phyloP scores from a whole-genome alignment of 1,284 basidiomycete genomes.

The Sparassis latifolia region DNA sequence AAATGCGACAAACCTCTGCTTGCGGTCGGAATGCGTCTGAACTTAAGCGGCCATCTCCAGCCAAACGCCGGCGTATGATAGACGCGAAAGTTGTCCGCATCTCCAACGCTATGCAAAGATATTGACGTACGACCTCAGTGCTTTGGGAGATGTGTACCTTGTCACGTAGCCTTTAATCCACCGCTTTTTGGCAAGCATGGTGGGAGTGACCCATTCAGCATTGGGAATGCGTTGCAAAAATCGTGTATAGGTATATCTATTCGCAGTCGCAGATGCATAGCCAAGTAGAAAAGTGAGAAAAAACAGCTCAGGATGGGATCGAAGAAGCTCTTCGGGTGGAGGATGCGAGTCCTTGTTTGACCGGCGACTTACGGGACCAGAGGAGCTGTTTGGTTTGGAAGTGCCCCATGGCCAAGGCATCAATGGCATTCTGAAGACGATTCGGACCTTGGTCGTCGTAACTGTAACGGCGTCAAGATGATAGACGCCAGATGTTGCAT shows the following conservation, averaged over 20 bases:
- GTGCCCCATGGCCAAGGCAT: no score
- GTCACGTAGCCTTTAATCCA: constrained; percentile 75
- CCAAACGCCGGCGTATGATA: constrained; percentile 80
- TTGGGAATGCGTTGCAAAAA: constrained; percentile 55
- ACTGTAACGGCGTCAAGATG: no score
- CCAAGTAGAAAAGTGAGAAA: no score
- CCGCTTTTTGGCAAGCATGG: constrained; percentile 44
- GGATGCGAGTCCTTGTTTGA: no score
- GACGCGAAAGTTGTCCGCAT: constrained; percentile 75
- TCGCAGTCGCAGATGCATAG: no score
- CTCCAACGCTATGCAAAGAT: constrained; percentile 57
- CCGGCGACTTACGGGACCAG: no score
- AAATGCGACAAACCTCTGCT: constrained; percentile 45
- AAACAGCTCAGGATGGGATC: no score
- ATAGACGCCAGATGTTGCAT: no score
- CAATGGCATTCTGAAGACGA: no score
- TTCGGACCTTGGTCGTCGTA: no score
- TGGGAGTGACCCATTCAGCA: constrained; percentile 58
- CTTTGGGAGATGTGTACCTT: constrained; percentile 36
- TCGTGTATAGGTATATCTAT: constrained; percentile 33
- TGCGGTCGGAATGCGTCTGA: constrained; percentile 53
- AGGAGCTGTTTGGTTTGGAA: no score
- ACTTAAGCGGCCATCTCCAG: constrained; percentile 66
- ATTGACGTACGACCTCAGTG: neutral
- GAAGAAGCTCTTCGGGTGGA: no score